phyloP scores from a whole-genome alignment of 1,284 basidiomycete species.

The Amylostereum areolatum region DNA sequence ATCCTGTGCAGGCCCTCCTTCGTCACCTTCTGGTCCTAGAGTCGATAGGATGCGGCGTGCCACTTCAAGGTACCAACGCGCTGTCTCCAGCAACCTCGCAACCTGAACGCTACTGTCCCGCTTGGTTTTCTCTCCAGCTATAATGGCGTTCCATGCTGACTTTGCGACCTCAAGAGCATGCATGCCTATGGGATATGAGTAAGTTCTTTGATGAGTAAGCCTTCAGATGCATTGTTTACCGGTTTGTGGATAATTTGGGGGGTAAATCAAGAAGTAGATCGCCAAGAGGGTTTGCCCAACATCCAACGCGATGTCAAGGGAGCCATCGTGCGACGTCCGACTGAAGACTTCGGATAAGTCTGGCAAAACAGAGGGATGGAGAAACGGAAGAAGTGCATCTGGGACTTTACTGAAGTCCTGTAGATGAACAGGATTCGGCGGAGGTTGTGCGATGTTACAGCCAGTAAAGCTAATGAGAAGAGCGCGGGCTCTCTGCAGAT shows the following conservation, averaged over 20 bases:
- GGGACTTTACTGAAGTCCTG: slow-evolving; percentile 32
- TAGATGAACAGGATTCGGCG: neutral
- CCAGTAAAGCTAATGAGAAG: slow-evolving; percentile 28
- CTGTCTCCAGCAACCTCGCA: slow-evolving; percentile 14
- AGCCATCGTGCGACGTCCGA: slow-evolving; percentile 56
- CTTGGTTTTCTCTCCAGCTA: slow-evolving; percentile 19
- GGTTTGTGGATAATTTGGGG: slow-evolving; percentile 69
- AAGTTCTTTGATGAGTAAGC: neutral
- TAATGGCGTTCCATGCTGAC: slow-evolving; percentile 60
- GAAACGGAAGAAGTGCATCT: slow-evolving; percentile 29
- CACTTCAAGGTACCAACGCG: slow-evolving; percentile 33
- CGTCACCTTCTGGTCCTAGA: slow-evolving; percentile 56
- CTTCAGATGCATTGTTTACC: slow-evolving; percentile 35
- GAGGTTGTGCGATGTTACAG: slow-evolving; percentile 6
- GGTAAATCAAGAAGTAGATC: slow-evolving; percentile 63
- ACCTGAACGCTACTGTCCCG: neutral
- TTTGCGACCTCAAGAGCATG: slow-evolving; percentile 72
- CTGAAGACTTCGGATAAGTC: slow-evolving; percentile 58
- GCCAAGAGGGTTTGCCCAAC: slow-evolving; percentile 53
- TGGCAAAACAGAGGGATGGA: slow-evolving; percentile 57
- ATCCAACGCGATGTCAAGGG: slow-evolving; percentile 44
- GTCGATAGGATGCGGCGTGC: slow-evolving; percentile 35
- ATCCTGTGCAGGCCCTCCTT: slow-evolving; percentile 37
- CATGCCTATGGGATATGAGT: slow-evolving; percentile 40
- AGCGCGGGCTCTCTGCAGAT: slow-evolving; percentile 24